Evolutionary conservation across 2,329 filamentous ascomycete species (phyloP).

Genomic region (Xylariaceae sp.): DNA sequence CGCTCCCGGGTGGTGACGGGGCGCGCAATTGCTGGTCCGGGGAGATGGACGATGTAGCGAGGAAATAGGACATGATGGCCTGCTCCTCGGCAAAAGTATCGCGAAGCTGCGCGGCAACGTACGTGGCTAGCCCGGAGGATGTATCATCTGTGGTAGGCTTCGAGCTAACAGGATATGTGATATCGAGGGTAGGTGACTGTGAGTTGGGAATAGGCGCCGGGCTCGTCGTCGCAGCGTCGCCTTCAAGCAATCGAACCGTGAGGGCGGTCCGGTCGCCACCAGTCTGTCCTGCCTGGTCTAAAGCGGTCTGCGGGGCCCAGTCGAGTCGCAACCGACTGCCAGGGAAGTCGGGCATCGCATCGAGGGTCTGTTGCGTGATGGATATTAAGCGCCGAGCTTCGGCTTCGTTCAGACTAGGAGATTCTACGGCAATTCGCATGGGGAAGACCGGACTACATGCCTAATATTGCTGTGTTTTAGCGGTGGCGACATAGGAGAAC

Average conservation of each 20-base stretch:
- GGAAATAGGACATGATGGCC: slow-evolving; percentile 70
- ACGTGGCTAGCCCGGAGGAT: slow-evolving; percentile 68
- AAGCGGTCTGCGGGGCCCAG: slow-evolving; percentile 46
- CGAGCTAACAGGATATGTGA: slow-evolving; percentile 68
- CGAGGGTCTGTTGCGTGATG: slow-evolving; percentile 78
- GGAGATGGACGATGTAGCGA: slow-evolving; percentile 54
- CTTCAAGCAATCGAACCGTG: slow-evolving; percentile 63
- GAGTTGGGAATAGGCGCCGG: slow-evolving; percentile 62
- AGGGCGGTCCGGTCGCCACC: slow-evolving; percentile 50
- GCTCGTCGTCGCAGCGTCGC: slow-evolving; percentile 52
- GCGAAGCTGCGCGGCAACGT: slow-evolving; percentile 72
- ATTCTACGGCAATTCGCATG: slow-evolving; percentile 71
- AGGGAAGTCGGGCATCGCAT: slow-evolving; percentile 80
- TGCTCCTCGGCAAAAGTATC: slow-evolving; percentile 83
- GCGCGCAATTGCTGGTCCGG: slow-evolving; percentile 42
- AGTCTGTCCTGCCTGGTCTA: slow-evolving; percentile 25
- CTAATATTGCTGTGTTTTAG: slow-evolving; percentile 40
- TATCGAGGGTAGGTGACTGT: slow-evolving; percentile 65
- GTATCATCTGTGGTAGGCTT: slow-evolving; percentile 61
- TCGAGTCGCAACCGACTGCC: slow-evolving; percentile 75
- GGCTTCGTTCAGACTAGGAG: slow-evolving; percentile 56
- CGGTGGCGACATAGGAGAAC: background rate
- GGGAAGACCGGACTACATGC: slow-evolving; percentile 85
- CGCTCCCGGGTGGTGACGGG: slow-evolving; percentile 39
- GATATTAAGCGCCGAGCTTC: slow-evolving; percentile 70